phyloP scores from a whole-genome alignment of 305 asterid genomes.

The Salvia sclarea region DNA sequence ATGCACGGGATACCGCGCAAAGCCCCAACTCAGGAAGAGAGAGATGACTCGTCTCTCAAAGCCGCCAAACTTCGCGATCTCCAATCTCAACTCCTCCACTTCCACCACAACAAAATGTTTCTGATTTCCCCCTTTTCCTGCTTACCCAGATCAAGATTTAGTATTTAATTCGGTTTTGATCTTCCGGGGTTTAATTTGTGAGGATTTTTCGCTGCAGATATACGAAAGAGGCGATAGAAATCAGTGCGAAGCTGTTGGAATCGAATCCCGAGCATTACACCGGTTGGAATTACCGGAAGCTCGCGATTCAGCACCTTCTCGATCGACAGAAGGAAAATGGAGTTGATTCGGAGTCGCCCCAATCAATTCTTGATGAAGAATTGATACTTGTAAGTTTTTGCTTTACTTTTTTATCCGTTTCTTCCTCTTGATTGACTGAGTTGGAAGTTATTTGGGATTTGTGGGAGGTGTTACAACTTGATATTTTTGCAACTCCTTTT shows the following conservation, averaged over 20 bases:
- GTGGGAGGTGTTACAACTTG: background rate
- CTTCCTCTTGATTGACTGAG: conserved; percentile 8
- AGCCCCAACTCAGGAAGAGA: conserved; percentile 58
- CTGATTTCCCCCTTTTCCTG: background rate
- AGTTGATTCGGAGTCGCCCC: conserved; percentile 42
- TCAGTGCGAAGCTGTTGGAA: conserved; percentile 65
- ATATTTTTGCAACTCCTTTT: background rate
- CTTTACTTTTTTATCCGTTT: conserved; percentile 16
- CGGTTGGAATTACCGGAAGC: conserved; percentile 90
- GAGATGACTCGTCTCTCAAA: conserved; percentile 58
- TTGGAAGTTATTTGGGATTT: background rate
- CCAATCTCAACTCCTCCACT: conserved; percentile 74
- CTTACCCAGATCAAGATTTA: background rate
- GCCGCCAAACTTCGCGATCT: conserved; percentile 73
- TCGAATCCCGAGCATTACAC: conserved; percentile 86
- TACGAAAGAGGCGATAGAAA: conserved; percentile 76
- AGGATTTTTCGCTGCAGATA: conserved; percentile 49
- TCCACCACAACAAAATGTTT: conserved; percentile 70
- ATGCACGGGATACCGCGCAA: conserved; percentile 88
- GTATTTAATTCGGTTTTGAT: background rate
- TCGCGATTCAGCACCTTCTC: conserved; percentile 60
- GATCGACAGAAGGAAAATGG: conserved; percentile 40
- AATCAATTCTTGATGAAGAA: conserved; percentile 66
- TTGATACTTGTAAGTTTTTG: conserved; percentile 64
- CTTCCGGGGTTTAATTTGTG: conserved; percentile 2